Conservation (phyloP, 805 yeast genomes). For the Candida broadrunensis region DNA sequence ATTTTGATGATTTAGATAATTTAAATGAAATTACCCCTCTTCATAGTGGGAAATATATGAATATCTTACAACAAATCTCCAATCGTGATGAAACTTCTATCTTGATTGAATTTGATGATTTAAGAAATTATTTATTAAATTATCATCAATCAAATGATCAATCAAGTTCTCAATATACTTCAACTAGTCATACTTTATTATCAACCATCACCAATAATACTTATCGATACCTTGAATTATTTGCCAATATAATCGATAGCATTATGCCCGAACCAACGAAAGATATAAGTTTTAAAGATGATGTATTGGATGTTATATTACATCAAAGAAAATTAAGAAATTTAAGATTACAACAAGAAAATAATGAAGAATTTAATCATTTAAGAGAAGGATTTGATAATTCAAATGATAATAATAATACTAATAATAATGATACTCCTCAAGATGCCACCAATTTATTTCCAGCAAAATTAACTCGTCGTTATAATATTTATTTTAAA, state of each 20-base stretch:
- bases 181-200: conserved; percentile 9
- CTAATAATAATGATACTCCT: conserved; percentile 5
- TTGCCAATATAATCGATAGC: conserved; percentile 72
- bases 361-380: conserved; percentile 55
- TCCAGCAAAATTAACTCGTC: conserved; percentile 82
- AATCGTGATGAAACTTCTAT: conserved; percentile 75
- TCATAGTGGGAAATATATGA: conserved; percentile 66
- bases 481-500: conserved; percentile 82
- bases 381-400: conserved; percentile 30
- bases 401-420: conserved; percentile 19
- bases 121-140: conserved; percentile 52
- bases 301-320: conserved; percentile 87
- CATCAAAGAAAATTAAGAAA: conserved; percentile 88
- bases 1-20: conserved; percentile 16
- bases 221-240: conserved; percentile 72
- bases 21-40: conserved; percentile 11
- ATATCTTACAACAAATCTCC: conserved; percentile 71
- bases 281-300: conserved; percentile 77
- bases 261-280: conserved; percentile 85
- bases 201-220: conserved; percentile 62
- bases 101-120: conserved; percentile 79
- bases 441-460: conserved; percentile 50
- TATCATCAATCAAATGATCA: conserved; percentile 2
- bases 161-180: conserved; percentile 3
- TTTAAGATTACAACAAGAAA: conserved; percentile 65